Evolutionary conservation across 2,329 filamentous ascomycete genomes (phyloP).

Genomic region (Neobulgaria alba): DNA sequence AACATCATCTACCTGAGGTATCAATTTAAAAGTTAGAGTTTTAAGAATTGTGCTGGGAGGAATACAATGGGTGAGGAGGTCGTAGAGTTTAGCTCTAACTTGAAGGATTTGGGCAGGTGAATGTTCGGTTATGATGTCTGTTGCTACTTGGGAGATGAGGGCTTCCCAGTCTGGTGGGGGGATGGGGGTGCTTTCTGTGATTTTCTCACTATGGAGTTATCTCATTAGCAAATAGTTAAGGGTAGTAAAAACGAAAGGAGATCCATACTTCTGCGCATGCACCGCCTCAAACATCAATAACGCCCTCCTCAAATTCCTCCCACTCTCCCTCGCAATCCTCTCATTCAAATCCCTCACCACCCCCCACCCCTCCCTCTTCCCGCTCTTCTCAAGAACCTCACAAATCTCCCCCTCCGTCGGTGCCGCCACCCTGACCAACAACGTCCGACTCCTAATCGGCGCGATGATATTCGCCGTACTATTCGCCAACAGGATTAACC

Average conservation of each 20-base stretch:
- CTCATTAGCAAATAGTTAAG: conserved; percentile 4
- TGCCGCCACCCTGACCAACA: conserved; percentile 85
- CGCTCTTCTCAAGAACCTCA: conserved; percentile 58
- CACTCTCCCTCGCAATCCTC: conserved; percentile 83
- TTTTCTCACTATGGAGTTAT: conserved; percentile 63
- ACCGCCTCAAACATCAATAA: conserved; percentile 96
- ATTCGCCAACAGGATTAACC: conserved; percentile 87
- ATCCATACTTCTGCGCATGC: conserved; percentile 84
- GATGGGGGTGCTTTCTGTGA: conserved; percentile 79
- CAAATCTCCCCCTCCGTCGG: conserved; percentile 82
- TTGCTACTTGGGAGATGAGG: conserved; percentile 79
- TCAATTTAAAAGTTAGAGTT: conserved; percentile 87
- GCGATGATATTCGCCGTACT: conserved; percentile 98
- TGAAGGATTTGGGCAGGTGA: conserved; percentile 82
- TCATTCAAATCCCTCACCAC: conserved; percentile 66
- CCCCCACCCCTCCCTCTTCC: conserved; percentile 79
- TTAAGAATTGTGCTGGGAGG: conserved; percentile 90
- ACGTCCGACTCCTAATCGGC: conserved; percentile 86
- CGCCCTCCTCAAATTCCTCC: conserved; percentile 80
- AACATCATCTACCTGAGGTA: conserved; percentile 77
- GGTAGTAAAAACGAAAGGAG: conserved; percentile 1
- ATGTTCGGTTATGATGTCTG: conserved; percentile 87
- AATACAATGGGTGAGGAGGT: conserved; percentile 94
- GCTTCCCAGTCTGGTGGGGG: conserved; percentile 97
- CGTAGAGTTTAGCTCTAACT: conserved; percentile 91